Evolutionary conservation across 2,329 filamentous ascomycete species (phyloP).

Genomic region (Cadophora gregata): DNA sequence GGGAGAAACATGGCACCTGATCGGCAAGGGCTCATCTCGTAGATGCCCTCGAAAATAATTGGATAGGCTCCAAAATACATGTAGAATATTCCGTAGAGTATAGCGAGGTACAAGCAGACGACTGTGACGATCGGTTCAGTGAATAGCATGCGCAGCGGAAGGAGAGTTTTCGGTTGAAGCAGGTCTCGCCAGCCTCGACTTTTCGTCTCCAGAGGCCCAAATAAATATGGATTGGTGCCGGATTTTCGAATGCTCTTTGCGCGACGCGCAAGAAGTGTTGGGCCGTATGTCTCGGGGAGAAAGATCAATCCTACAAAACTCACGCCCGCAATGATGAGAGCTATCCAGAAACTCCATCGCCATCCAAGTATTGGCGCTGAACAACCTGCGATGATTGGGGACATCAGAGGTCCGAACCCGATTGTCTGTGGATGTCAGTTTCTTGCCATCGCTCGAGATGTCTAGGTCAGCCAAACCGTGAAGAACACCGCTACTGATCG

Average conservation of each 20-base stretch:
- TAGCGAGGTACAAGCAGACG: constrained; percentile 82
- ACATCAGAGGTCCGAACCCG: constrained; percentile 65
- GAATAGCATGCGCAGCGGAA: constrained; percentile 58
- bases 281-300: constrained; percentile 69
- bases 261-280: constrained; percentile 67
- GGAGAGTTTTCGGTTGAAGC: neutral
- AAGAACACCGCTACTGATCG: constrained; percentile 66
- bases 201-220: neutral
- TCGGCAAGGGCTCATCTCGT: constrained; percentile 73
- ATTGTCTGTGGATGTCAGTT: neutral
- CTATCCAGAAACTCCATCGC: constrained; percentile 76
- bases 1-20: constrained; percentile 88
- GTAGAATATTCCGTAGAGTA: constrained; percentile 69
- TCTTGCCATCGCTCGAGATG: too few relatives aligned
- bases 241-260: neutral
- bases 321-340: constrained; percentile 67
- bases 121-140: constrained; percentile 82
- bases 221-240: neutral
- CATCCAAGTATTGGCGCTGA: constrained; percentile 66
- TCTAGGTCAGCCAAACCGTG: constrained; percentile 33
- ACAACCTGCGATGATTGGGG: constrained; percentile 48
- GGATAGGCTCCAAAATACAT: constrained; percentile 57
- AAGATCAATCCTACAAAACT: constrained; percentile 65
- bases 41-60: constrained; percentile 72
- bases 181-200: constrained; percentile 12